Percentiles rank a stretch among this genome's conserved stretches.
phyloP scores from a whole-genome alignment of 1,139 yeast genomes.

The Arxiozyma heterogenica region DNA sequence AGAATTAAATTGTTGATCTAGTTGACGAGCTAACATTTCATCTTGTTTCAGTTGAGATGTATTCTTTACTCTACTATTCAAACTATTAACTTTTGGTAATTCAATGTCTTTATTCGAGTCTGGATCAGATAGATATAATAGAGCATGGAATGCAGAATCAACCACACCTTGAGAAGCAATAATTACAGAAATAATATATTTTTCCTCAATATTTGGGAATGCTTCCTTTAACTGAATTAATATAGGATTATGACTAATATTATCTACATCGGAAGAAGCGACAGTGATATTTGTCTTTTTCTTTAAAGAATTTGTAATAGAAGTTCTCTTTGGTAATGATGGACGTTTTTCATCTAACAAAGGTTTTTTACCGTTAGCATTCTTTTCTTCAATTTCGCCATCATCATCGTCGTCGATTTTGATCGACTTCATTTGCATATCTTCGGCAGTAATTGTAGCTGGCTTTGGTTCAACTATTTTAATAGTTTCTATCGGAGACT shows the following conservation, averaged over 20 bases:
- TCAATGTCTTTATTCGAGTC: constrained; percentile 51
- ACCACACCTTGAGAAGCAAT: constrained; percentile 77
- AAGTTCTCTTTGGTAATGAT: constrained; percentile 63
- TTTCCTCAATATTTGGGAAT: constrained; percentile 66
- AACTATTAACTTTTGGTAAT: constrained; percentile 31
- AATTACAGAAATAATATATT: constrained; percentile 63
- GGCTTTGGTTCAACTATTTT: constrained; percentile 4
- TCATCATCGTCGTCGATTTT: background rate
- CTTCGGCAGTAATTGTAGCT: background rate
- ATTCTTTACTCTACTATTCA: constrained; percentile 7
- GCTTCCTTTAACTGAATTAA: constrained; percentile 52
- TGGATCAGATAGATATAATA: constrained; percentile 75
- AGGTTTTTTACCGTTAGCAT: constrained; percentile 9
- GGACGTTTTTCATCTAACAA: constrained; percentile 38
- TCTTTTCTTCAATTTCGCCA: constrained; percentile 3
- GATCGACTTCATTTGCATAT: background rate
- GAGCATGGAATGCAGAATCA: constrained; percentile 83
- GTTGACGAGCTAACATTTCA: constrained; percentile 70
- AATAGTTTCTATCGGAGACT: constrained; percentile 1
- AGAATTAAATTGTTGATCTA: constrained; percentile 60
- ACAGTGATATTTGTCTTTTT: constrained; percentile 7
- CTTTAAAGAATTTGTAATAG: constrained; percentile 1
- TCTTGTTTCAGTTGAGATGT: constrained; percentile 55
- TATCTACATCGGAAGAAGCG: constrained; percentile 2
- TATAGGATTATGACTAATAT: constrained; percentile 39